Conservation (phyloP, 2,329 filamentous ascomycete genomes). For the Juglanconis oblonga region DNA sequence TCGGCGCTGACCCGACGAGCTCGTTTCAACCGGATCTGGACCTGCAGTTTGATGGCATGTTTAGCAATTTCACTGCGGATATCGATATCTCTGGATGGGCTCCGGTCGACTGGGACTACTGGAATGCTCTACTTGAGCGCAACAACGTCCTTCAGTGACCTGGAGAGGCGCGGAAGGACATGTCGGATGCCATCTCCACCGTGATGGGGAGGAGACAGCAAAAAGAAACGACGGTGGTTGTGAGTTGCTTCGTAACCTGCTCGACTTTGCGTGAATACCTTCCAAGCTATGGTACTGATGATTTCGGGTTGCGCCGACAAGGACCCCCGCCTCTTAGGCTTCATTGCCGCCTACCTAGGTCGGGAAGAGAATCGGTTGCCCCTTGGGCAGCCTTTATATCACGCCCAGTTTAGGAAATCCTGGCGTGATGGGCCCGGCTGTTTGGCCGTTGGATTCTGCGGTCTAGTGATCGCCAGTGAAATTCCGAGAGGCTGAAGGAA, state of each 20-base stretch:
- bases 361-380: no score
- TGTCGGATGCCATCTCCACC: background rate
- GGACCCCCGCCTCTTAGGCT: no score
- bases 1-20: background rate
- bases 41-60: constrained; percentile 16
- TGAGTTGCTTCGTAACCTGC: background rate
- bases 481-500: no score
- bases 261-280: background rate
- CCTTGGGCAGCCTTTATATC: no score
- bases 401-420: no score
- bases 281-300: background rate
- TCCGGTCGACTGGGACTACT: constrained; percentile 17
- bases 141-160: constrained; percentile 16
- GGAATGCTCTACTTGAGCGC: constrained; percentile 17
- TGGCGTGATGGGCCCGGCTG: no score
- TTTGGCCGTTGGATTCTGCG: no score
- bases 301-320: no score
- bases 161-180: background rate
- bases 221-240: background rate
- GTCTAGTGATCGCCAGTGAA: no score
- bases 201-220: background rate
- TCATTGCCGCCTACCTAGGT: no score
- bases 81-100: constrained; percentile 13
- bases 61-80: constrained; percentile 13
- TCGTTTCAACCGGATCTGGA: constrained; percentile 8